Evolutionary conservation across 345 rosid species (phyloP), one percentile per base, ranked within the genome.

Genomic region (Camelina laxa): DNA sequence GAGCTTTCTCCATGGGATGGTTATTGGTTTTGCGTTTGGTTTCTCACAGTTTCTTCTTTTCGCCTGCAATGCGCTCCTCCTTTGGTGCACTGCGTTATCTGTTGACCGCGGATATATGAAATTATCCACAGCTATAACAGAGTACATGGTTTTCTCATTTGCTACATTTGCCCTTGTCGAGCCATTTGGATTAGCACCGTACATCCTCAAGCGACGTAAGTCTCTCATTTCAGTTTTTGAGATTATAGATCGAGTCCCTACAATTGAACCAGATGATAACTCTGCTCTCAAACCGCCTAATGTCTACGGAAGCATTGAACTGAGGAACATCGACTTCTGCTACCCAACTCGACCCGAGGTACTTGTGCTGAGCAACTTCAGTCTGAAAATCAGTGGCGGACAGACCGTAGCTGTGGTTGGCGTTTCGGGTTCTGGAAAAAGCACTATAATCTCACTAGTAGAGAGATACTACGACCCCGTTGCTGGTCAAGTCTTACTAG

Each of bases 161-260:
- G 98, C 97, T 47, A 95, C 98, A 42, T 95, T 95, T 83, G 99
- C 99, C 39, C 83, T 95, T 69, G 99, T 95, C 53, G 99, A 95
- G 86, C 99, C 99, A 55, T 95, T 95, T 83, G 99, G 99, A 63
- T 83, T 95, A 85, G 99, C 99, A 27, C 99, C 99, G 15, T 95
- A 95, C 78, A 92, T 95, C 48, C 91, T 95, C 59, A 95, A 95
- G 81, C 85, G 98, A 73, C 87, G 97, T 44, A 88, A 83, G 66
- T 92, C 99, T 44, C 98, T 95, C 74, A 81, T 72, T 71, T 95
- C 99, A 48, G 98, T 95, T 19, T 92, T 95, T 80, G 99, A 92
- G 78, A 95, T 95, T 71, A 92, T 92, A 73, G 97, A 95, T 63
- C 84, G 98, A 55, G 96, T 82, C 65, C 99, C 99, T 38, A 86